These are phyloP conservation scores for Bimuria novae-zelandiae DNA, from an alignment of 2,329 filamentous ascomycete species.

Conservation along the genomic window DNA sequence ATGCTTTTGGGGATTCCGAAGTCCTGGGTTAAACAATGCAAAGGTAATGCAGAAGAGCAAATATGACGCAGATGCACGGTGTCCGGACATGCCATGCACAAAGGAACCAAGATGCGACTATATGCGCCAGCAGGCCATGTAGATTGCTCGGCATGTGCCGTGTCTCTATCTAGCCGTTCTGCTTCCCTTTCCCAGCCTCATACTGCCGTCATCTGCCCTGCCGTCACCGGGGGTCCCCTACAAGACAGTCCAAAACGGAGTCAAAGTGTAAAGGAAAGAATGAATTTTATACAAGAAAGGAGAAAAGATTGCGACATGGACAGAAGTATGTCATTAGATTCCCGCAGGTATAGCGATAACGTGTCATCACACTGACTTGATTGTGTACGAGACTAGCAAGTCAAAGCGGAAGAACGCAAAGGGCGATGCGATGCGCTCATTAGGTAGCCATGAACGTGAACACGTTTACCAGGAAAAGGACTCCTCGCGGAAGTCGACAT, in stretches of 20 bases:
- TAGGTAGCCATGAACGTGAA: conserved; percentile 4
- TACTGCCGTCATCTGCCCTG: background rate
- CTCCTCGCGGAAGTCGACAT: conserved; percentile 80
- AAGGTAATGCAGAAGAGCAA: no score
- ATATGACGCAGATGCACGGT: no score
- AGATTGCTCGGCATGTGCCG: conserved; percentile 6
- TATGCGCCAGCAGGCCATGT: background rate
- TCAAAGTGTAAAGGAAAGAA: conserved; percentile 23
- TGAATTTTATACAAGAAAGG: conserved; percentile 39
- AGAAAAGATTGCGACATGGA: conserved; percentile 1
- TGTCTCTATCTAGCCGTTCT: conserved; percentile 8
- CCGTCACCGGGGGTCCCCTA: background rate
- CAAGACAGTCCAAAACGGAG: conserved; percentile 2
- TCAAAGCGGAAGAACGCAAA: background rate
- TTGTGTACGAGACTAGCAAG: background rate
- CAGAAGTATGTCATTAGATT: conserved; percentile 11
- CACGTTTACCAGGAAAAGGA: conserved; percentile 66
- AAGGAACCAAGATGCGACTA: background rate
- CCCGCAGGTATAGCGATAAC: background rate
- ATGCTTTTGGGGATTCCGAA: background rate
- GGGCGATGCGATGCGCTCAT: conserved; percentile 4
- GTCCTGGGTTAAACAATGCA: background rate
- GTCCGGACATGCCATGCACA: background rate
- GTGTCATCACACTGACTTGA: background rate
- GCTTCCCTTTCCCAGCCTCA: background rate